Evolutionary conservation across 1,284 basidiomycete genomes (phyloP).

Genomic region (Sporisorium scitamineum): DNA sequence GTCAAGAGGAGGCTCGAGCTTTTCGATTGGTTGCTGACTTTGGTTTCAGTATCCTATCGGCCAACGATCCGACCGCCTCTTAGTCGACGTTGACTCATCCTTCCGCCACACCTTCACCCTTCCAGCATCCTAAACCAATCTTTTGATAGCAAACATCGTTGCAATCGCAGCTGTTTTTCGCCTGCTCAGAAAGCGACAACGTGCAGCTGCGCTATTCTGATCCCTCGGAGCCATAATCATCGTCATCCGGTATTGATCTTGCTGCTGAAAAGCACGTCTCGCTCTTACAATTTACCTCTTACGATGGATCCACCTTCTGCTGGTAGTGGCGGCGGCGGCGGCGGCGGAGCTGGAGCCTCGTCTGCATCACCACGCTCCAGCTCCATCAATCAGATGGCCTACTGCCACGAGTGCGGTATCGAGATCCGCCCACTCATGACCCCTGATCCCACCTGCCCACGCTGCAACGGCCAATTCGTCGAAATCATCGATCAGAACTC

Average conservation of each 20-base stretch:
- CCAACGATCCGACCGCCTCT: too few species aligned
- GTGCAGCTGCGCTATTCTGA: neutral
- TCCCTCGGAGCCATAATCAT: neutral
- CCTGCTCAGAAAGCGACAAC: neutral
- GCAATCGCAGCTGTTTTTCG: neutral
- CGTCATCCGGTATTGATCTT: neutral
- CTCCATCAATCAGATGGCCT: conserved; percentile 51
- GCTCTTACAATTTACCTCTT: neutral
- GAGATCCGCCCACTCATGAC: conserved; percentile 59
- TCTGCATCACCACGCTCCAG: conserved; percentile 5
- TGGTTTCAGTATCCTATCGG: too few species aligned
- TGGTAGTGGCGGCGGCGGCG: conserved; percentile 3
- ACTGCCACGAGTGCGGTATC: conserved; percentile 59
- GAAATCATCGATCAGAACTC: conserved; percentile 48
- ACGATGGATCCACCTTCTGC: conserved; percentile 24
- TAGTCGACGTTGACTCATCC: neutral
- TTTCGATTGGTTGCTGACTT: too few species aligned
- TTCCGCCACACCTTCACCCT: neutral
- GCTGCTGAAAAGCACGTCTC: neutral
- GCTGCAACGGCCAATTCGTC: conserved; percentile 60
- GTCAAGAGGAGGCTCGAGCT: neutral
- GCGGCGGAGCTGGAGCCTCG: neutral
- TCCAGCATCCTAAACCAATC: neutral
- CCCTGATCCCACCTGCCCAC: conserved; percentile 57
- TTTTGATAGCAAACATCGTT: too few species aligned